A percentile compares a stretch with the other conserved stretches of the same genome.
Evolutionary conservation across 2,329 filamentous ascomycete genomes (phyloP).

Genomic region (Alternaria sp.): DNA sequence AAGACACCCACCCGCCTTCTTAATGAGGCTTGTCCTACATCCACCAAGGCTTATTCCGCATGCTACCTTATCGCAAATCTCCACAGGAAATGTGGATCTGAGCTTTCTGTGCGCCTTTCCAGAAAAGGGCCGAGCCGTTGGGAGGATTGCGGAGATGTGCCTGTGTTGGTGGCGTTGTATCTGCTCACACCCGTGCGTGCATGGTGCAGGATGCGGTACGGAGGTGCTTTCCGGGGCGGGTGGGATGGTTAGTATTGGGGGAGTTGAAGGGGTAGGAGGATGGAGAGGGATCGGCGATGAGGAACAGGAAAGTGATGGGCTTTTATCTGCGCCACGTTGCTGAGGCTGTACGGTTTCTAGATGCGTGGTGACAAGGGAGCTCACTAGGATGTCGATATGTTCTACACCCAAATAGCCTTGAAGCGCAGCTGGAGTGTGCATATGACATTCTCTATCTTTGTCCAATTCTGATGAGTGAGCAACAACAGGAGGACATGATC

Average conservation of each 20-base stretch:
- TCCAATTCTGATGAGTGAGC: too few species aligned
- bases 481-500: too few species aligned
- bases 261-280: background rate
- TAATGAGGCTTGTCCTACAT: background rate
- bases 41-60: background rate
- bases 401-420: background rate
- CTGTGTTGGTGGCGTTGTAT: constrained; percentile 5
- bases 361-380: background rate
- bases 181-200: background rate
- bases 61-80: background rate
- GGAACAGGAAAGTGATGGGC: background rate
- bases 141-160: background rate
- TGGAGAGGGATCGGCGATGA: background rate
- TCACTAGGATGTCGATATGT: background rate
- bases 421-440: background rate
- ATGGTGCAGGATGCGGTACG: background rate
- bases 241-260: background rate
- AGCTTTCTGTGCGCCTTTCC: background rate
- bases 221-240: background rate
- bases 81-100: background rate
- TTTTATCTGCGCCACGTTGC: background rate
- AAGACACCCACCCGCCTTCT: background rate
- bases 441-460: background rate
- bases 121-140: constrained; percentile 9
- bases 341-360: background rate